Evolutionary conservation across 345 rosid species (phyloP).

Genomic region (Xanthoceras sorbifolium): DNA sequence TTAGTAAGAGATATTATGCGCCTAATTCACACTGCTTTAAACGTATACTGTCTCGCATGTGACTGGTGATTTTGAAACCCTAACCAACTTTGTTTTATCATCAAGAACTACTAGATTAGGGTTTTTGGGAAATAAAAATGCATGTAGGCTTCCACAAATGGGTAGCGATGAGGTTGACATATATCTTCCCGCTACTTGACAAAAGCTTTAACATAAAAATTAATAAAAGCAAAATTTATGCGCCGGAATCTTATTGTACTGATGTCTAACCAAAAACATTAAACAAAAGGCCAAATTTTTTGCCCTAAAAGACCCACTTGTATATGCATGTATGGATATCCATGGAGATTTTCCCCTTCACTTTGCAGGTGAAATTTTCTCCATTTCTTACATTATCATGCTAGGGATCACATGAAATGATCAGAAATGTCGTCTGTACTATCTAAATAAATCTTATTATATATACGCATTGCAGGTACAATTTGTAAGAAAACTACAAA

Average conservation of each 20-base stretch:
- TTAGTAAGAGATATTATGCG: conserved; percentile 33
- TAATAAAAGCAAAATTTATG: conserved; percentile 17
- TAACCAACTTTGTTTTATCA: conserved; percentile 33
- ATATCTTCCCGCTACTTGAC: conserved; percentile 14
- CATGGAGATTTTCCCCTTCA: neutral
- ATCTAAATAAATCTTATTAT: neutral
- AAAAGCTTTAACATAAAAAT: conserved; percentile 19
- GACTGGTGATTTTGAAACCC: conserved; percentile 40
- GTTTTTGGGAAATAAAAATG: conserved; percentile 16
- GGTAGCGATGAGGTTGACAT: conserved; percentile 13
- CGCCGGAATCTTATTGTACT: conserved; percentile 21
- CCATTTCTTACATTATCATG: conserved; percentile 15
- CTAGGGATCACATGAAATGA: neutral
- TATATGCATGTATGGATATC: neutral
- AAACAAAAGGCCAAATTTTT: neutral
- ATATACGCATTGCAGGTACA: no score
- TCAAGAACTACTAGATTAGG: conserved; percentile 12
- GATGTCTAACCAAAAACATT: conserved; percentile 16
- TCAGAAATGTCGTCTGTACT: neutral
- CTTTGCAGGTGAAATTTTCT: neutral
- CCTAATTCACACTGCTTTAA: conserved; percentile 42
- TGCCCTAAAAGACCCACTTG: neutral
- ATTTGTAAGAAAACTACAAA: no score
- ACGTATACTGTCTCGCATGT: conserved; percentile 21
- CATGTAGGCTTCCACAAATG: conserved; percentile 12